Percentiles rank a stretch among this genome's conserved stretches.
Conservation (phyloP, 2,329 filamentous ascomycete genomes). For the Neofusicoccum umdonicola region DNA sequence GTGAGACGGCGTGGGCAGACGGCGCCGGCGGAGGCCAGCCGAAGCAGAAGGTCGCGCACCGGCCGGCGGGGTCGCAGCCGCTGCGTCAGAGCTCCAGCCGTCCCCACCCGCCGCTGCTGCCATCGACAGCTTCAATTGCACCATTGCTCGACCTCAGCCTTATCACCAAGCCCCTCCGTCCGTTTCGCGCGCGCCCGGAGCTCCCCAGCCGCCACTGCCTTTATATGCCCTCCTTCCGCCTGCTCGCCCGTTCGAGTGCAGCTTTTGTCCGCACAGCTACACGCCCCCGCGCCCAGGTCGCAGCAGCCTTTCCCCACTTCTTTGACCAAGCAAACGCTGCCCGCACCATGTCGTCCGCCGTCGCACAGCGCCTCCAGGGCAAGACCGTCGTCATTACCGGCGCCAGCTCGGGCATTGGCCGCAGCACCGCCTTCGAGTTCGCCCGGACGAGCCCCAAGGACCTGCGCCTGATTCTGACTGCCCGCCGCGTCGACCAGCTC, state of each 20-base stretch:
- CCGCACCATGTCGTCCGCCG: conserved; percentile 62
- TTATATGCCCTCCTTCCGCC: conserved; percentile 13
- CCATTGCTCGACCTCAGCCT: background rate
- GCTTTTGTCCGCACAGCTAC: conserved; percentile 17
- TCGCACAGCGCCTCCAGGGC: conserved; percentile 80
- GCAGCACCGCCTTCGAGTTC: conserved; percentile 82
- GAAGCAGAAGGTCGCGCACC: background rate
- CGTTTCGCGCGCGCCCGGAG: background rate
- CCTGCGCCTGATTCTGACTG: conserved; percentile 82
- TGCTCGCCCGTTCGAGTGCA: conserved; percentile 22
- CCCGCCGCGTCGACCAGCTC: conserved; percentile 77
- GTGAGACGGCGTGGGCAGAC: background rate
- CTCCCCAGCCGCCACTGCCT: background rate
- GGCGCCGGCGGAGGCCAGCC: background rate
- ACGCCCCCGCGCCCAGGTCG: background rate
- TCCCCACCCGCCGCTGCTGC: conserved; percentile 15
- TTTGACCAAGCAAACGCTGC: conserved; percentile 21
- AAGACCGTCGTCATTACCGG: conserved; percentile 93
- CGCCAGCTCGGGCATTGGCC: conserved; percentile 89
- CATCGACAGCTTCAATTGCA: conserved; percentile 18
- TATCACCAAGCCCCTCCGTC: background rate
- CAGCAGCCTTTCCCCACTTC: background rate
- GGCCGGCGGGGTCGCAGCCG: background rate
- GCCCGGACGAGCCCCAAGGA: conserved; percentile 77
- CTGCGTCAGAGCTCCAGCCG: conserved; percentile 5